These are phyloP conservation scores for Filosporella fistucella DNA, from an alignment of 495 filamentous ascomycete species.

Conservation along the genomic window DNA sequence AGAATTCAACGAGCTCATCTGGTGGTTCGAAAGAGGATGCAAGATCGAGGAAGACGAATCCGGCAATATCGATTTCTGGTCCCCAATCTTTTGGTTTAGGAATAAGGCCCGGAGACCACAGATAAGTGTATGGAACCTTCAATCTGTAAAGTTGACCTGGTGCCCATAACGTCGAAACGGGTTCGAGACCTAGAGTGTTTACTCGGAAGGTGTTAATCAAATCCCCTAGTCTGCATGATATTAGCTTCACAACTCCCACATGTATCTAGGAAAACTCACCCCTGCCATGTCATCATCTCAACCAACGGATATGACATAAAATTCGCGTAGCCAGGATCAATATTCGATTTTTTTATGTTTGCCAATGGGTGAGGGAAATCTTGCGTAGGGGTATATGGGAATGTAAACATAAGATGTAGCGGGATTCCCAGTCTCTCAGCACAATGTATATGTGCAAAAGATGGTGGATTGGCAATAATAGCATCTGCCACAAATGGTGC, in stretches of 20 bases:
- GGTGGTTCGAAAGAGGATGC: conserved; percentile 56
- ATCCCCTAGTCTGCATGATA: conserved; percentile 43
- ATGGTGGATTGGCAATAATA: conserved; percentile 67
- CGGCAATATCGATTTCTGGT: conserved; percentile 55
- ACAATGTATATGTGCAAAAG: conserved; percentile 61
- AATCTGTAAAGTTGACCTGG: conserved; percentile 57
- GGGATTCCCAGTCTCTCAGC: conserved; percentile 62
- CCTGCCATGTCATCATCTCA: conserved; percentile 46
- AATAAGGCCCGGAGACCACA: conserved; percentile 62
- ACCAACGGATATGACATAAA: conserved; percentile 71
- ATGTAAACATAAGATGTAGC: conserved; percentile 62
- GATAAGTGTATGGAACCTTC: conserved; percentile 59
- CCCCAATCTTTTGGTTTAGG: conserved; percentile 65
- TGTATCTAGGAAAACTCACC: conserved; percentile 17
- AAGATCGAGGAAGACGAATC: conserved; percentile 62
- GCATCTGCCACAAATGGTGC: conserved; percentile 63
- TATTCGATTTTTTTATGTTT: conserved; percentile 59
- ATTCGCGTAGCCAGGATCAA: conserved; percentile 60
- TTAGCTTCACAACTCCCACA: neutral
- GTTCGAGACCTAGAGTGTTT: conserved; percentile 54
- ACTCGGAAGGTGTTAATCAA: conserved; percentile 61
- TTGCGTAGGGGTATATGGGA: conserved; percentile 64
- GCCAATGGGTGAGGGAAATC: conserved; percentile 71
- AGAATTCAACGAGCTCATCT: conserved; percentile 46
- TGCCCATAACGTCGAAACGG: conserved; percentile 60